A percentile compares a stretch with the other conserved stretches of the same genome.
phyloP scores from a whole-genome alignment of 371 early-diverging fungal genomes.

The Mortierella sp. region DNA sequence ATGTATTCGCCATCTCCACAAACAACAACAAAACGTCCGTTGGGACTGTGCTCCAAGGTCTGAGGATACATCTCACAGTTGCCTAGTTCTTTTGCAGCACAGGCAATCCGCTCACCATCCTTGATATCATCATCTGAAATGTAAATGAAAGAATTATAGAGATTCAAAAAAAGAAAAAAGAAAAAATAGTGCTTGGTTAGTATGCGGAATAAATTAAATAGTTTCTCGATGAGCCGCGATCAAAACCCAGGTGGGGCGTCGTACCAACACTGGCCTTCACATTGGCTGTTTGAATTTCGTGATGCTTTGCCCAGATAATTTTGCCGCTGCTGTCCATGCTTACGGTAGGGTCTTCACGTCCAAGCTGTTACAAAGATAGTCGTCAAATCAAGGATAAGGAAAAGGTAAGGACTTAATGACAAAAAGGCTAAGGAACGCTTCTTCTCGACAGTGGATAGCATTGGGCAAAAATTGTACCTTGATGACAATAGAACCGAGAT shows the following conservation, averaged over 20 bases:
- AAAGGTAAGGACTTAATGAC: too few relatives aligned
- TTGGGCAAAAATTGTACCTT: constrained; percentile 60
- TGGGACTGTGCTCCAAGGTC: constrained; percentile 96
- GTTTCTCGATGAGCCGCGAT: background rate
- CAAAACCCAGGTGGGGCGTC: background rate
- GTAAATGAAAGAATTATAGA: background rate
- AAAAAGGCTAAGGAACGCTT: too few relatives aligned
- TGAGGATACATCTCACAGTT: constrained; percentile 98
- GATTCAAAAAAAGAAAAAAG: background rate
- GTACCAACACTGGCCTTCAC: constrained; percentile 80
- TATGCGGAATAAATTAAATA: background rate
- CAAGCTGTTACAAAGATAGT: constrained; percentile 60
- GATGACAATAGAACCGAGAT: constrained; percentile 94
- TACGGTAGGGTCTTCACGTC: constrained; percentile 96
- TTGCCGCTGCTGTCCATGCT: constrained; percentile 97
- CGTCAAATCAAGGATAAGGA: background rate
- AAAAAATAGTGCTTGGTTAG: background rate
- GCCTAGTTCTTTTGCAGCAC: constrained; percentile 95
- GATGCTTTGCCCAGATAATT: constrained; percentile 98
- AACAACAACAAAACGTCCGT: constrained; percentile 97
- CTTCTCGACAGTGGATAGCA: background rate
- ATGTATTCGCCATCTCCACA: constrained; percentile 99
- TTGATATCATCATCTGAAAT: constrained; percentile 73
- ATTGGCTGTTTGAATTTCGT: constrained; percentile 95
- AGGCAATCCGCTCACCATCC: constrained; percentile 92